Evolutionary conservation across 2,329 filamentous ascomycete genomes (phyloP).

Genomic region (Penicillium glabrum): DNA sequence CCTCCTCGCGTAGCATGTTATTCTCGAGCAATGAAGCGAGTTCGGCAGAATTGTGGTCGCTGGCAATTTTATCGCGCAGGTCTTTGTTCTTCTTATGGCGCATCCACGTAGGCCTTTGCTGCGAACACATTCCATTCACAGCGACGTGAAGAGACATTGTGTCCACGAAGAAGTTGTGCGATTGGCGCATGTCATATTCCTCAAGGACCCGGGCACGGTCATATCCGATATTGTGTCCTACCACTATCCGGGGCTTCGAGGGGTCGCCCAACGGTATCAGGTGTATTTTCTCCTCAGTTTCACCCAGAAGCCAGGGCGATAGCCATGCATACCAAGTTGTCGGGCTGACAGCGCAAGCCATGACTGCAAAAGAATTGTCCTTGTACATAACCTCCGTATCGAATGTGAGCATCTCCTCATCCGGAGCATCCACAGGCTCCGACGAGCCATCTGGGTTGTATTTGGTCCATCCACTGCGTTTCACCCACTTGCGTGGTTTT

Average conservation of each 20-base stretch:
- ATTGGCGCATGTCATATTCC: conserved; percentile 82
- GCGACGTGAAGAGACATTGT: conserved; percentile 98
- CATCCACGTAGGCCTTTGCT: conserved; percentile 95
- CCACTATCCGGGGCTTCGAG: conserved; percentile 69
- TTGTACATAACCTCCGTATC: conserved; percentile 98
- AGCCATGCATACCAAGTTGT: conserved; percentile 97
- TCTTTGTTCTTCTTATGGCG: conserved; percentile 91
- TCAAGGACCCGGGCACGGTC: conserved; percentile 85
- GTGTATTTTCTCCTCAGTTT: conserved; percentile 74
- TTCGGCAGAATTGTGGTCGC: conserved; percentile 68
- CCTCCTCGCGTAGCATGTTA: conserved; percentile 70
- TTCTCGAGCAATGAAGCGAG: conserved; percentile 69
- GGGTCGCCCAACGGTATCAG: conserved; percentile 84
- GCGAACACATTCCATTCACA: conserved; percentile 98
- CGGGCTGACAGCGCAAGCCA: conserved; percentile 90
- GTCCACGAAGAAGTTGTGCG: conserved; percentile 83
- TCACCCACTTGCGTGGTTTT: conserved; percentile 71
- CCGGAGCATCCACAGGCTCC: conserved; percentile 73
- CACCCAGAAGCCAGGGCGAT: conserved; percentile 88
- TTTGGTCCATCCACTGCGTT: conserved; percentile 87
- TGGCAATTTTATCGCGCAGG: conserved; percentile 74
- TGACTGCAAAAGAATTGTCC: conserved; percentile 85
- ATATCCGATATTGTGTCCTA: conserved; percentile 95
- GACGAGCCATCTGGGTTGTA: conserved; percentile 73
- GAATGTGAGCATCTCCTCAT: conserved; percentile 82